Evolutionary conservation across 768 basidiomycete genomes (phyloP), one percentile per base, ranked within the genome.

Genomic region (Lentinus brumalis): DNA sequence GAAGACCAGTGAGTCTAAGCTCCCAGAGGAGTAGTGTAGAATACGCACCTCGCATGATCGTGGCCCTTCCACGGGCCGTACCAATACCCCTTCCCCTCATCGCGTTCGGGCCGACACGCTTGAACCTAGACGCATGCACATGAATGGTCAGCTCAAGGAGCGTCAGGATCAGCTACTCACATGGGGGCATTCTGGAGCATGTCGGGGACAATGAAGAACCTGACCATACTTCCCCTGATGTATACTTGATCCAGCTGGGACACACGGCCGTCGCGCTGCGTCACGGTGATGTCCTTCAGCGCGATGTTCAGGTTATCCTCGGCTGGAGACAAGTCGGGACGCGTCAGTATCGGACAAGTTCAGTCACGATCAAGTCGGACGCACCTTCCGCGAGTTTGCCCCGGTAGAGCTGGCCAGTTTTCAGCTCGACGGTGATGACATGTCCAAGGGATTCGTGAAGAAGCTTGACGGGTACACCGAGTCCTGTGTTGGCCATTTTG

Each of bases 171-270:
- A 45, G 56, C 15, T 57, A 79, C 92, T 74, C 72, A 96, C 97
- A 99, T 99, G 18, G 97, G 97, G 14, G 97, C 97, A 74, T 98
- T 98, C 73, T 98, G 92, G 67, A 99, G 80, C 92, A 99, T 98
- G 76, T 98, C 97, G 57, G 97, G 97, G 21, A 99, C 97, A 74
- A 98, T 98, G 79, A 98, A 96, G 81, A 97, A 98, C 66, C 97
- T 84, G 66, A 98, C 82, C 92, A 98, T 97, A 74, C 94, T 96
- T 60, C 97, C 97, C 68, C 97, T 83, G 68, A 99, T 99, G 77
- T 99, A 99, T 35, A 98, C 96, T 76, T 98, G 96, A 79, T 98
- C 97, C 53, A 99, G 83, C 74, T 99, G 97, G 12, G 97, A 97
- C 31, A 99, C 94, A 69, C 97, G 93, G 29, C 97, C 97, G 81